Conservation (phyloP, 148 eudicot species). For the Rhododendron henanense region DNA sequence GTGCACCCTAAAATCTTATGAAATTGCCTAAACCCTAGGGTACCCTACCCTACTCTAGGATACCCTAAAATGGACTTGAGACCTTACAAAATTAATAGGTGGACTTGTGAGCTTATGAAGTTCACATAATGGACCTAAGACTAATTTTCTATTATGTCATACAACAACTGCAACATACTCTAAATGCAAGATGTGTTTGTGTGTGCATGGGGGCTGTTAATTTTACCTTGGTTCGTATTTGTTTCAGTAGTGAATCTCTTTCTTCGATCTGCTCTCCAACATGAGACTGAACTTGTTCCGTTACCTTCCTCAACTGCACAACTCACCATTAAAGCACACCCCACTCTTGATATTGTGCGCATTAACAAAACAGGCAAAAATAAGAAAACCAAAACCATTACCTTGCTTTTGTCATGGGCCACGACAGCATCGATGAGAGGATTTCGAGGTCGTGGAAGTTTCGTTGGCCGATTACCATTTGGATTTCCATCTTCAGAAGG, state of each 20-base stretch:
- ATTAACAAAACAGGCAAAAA: neutral
- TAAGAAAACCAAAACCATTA: conserved; percentile 16
- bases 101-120: too few species aligned
- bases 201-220: neutral
- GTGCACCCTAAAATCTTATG: too few species aligned
- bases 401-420: conserved; percentile 94
- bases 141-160: neutral
- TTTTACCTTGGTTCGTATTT: conserved; percentile 78
- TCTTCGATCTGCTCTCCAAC: conserved; percentile 48
- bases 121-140: too few species aligned
- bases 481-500: conserved; percentile 30
- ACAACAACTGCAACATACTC: neutral
- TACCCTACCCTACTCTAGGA: too few species aligned
- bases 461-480: conserved; percentile 49
- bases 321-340: neutral
- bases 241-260: conserved; percentile 69
- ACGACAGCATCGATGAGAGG: conserved; percentile 85
- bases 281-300: conserved; percentile 40
- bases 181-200: neutral
- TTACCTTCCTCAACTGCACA: conserved; percentile 62
- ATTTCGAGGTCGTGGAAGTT: conserved; percentile 73
- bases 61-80: too few species aligned
- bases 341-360: neutral
- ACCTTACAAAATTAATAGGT: too few species aligned
- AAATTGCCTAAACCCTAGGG: too few species aligned